Evolutionary conservation across 2,329 filamentous ascomycete species (phyloP).

Genomic region (Trichocomaceae sp.): DNA sequence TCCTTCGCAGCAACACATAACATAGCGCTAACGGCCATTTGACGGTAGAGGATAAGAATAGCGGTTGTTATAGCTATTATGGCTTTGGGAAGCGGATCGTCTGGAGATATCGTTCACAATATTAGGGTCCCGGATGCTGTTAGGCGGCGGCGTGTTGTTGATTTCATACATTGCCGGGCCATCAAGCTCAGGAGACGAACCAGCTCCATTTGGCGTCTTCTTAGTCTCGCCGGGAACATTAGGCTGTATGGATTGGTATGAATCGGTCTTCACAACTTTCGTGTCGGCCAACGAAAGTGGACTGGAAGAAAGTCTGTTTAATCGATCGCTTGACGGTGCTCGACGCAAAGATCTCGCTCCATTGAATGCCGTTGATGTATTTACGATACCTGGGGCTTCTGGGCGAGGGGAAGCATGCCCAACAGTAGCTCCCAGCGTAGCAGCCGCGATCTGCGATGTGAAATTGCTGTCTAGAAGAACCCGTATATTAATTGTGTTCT

Average conservation of each 20-base stretch:
- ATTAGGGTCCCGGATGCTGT: constrained; percentile 8
- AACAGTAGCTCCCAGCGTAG: constrained; percentile 2
- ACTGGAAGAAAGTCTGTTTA: constrained; percentile 8
- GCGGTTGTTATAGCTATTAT: constrained; percentile 12
- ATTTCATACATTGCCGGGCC: constrained; percentile 8
- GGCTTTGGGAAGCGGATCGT: constrained; percentile 3
- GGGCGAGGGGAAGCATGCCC: constrained; percentile 4
- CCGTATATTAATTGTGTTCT: constrained; percentile 11
- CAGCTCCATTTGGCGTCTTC: not conserved
- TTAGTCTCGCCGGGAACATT: not conserved
- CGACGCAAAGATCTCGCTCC: constrained; percentile 10
- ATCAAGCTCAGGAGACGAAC: not conserved
- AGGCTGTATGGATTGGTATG: constrained; percentile 1
- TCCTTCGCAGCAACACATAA: not conserved
- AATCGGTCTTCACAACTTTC: not conserved
- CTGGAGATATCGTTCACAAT: constrained; percentile 1
- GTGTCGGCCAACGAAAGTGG: not conserved
- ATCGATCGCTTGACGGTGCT: constrained; percentile 9
- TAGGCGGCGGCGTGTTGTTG: constrained; percentile 9
- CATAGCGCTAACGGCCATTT: not conserved
- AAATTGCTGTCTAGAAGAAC: constrained; percentile 8
- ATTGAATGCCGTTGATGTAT: not conserved
- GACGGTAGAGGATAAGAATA: constrained; percentile 10
- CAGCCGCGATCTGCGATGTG: constrained; percentile 8
- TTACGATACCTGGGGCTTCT: not conserved